Evolutionary conservation across 139 green algal genomes (phyloP).

Genomic region (Gonium pectorale): DNA sequence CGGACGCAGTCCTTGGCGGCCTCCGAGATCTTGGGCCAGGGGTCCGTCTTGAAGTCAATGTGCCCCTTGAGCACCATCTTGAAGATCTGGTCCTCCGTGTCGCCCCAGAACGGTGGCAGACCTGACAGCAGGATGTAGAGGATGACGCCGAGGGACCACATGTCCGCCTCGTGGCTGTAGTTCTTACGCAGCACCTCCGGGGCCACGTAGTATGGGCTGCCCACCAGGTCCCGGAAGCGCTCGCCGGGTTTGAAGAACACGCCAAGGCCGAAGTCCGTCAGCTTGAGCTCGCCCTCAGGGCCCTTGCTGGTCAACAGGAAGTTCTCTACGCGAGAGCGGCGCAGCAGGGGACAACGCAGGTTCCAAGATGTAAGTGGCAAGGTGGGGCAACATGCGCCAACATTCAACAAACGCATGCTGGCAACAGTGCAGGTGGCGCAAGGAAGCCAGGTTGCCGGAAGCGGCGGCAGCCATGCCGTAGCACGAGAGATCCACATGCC

Average conservation of each 20-base stretch:
- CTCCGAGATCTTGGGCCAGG: constrained; percentile 83
- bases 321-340: constrained; percentile 82
- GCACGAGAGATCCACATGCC: too few relatives aligned
- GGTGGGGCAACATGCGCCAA: too few relatives aligned
- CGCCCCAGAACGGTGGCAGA: constrained; percentile 90
- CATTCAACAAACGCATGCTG: too few relatives aligned
- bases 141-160: constrained; percentile 93
- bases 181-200: constrained; percentile 81
- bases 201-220: constrained; percentile 90
- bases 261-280: constrained; percentile 78
- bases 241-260: constrained; percentile 93
- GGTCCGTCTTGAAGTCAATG: constrained; percentile 87
- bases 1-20: constrained; percentile 85
- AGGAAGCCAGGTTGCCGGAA: too few relatives aligned
- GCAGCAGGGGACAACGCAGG: not conserved
- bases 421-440: too few relatives aligned
- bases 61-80: constrained; percentile 71
- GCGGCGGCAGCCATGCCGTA: too few relatives aligned
- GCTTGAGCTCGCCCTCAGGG: constrained; percentile 81
- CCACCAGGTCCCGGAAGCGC: constrained; percentile 88
- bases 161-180: constrained; percentile 80
- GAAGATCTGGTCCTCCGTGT: constrained; percentile 84
- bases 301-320: constrained; percentile 91
- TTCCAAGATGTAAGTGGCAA: too few relatives aligned
- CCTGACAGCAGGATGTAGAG: constrained; percentile 94